Evolutionary conservation across 441 rosid genomes (phyloP), one percentile per base, ranked within the genome.

Genomic region (Erodium texanum): DNA sequence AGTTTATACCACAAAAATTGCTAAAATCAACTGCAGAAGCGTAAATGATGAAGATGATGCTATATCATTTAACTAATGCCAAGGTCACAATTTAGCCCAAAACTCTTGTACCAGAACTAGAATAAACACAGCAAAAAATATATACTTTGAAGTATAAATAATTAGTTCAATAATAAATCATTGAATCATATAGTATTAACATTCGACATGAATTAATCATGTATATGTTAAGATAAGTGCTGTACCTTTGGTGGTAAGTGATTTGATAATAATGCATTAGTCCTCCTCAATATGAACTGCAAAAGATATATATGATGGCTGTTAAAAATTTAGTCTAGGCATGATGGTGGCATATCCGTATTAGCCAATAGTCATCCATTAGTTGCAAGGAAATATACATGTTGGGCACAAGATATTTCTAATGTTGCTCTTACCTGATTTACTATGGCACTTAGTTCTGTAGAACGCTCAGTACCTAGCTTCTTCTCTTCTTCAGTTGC

Each of bases 261-360:
- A 86, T 94, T 92, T 72, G 99, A 94, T 70, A 94, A 80, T 80
- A 94, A 77, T 65, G 91, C 88, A 75, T 94, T 92, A 43, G 98
- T 94, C 84, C 99, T 86, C 80, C 98, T 92, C 87, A 94, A 81
- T 56, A 94, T 92, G 80, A 94, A 94, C 99, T 94, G 97, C 85
- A 83, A 76, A 63, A 75, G 14, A 24, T 45, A 62, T 41, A 62
- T 15, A 23, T 62, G 68, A 66, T 66, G 68, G 58, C 58, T 72
- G 61, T 15, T 68, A 70, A 48, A 27, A 27, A 27, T 1, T 27
- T 1, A 27, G 4, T 41, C 24, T 65, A 62, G 64, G 24, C 48
- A 69, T 50, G 62, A 56, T 19, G 62, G 62, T 56, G 23, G 34
- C 22, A 10, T 62, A 62, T 7, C 27, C 36, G 10, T 43, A 36